Percentiles rank a stretch among this genome's conserved stretches.
These are phyloP conservation scores for Monosporozyma aquatica DNA, from an alignment of 805 yeast species.

Conservation along the genomic window DNA sequence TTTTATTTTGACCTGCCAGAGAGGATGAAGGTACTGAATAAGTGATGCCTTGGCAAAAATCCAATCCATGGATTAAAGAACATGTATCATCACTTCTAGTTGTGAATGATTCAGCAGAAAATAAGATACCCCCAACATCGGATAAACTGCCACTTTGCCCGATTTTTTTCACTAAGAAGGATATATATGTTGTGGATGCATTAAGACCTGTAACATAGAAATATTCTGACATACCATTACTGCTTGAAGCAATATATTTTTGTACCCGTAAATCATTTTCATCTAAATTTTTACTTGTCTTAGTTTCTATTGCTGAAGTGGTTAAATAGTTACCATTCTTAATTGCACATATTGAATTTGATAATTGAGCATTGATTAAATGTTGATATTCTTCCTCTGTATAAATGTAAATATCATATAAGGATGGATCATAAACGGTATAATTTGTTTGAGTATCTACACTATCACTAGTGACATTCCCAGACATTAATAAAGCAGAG, in stretches of 20 bases:
- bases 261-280: constrained; percentile 13
- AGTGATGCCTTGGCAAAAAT: constrained; percentile 74
- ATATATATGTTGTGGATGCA: constrained; percentile 52
- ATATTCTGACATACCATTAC: constrained; percentile 47
- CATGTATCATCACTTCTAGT: constrained; percentile 52
- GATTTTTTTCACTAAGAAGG: constrained; percentile 47
- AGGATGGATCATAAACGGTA: constrained; percentile 19
- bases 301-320: constrained; percentile 20
- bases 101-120: constrained; percentile 45
- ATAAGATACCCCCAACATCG: constrained; percentile 55
- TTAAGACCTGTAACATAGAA: constrained; percentile 55
- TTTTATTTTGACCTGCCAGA: constrained; percentile 27
- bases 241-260: constrained; percentile 36
- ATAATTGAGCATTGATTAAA: constrained; percentile 30
- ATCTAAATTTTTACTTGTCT: constrained; percentile 7
- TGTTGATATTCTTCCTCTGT: constrained; percentile 32
- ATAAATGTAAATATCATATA: constrained; percentile 40
- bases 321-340: constrained; percentile 38
- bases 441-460: constrained; percentile 9
- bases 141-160: constrained; percentile 22
- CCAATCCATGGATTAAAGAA: constrained; percentile 60
- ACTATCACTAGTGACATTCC: constrained; percentile 33
- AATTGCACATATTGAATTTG: constrained; percentile 66
- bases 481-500: constrained; percentile 58
- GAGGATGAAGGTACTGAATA: constrained; percentile 69